Evolutionary conservation across 192 early-diverging fungal genomes (phyloP).

Genomic region (Rhizoclosmatium sp.): DNA sequence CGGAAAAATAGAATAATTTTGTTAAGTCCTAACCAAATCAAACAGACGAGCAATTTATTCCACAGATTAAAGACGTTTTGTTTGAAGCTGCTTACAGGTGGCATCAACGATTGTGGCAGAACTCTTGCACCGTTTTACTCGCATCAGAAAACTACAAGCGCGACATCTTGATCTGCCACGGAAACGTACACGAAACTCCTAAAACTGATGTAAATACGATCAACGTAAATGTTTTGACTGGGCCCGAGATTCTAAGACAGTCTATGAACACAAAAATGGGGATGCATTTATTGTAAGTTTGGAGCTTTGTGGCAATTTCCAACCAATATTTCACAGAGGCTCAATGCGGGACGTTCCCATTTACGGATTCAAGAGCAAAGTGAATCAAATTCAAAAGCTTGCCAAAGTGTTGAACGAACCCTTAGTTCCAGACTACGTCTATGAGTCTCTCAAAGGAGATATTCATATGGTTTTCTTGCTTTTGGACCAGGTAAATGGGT

Average conservation of each 20-base stretch:
- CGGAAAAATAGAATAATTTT: neutral
- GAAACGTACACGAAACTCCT: conserved; percentile 34
- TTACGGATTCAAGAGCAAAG: conserved; percentile 44
- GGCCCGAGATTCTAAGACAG: conserved; percentile 11
- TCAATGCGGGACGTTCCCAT: conserved; percentile 41
- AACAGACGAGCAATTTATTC: conserved; percentile 26
- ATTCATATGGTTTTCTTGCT: conserved; percentile 22
- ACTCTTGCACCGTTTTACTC: conserved; percentile 39
- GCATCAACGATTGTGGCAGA: conserved; percentile 47
- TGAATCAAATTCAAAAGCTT: conserved; percentile 35
- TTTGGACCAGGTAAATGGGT: conserved; percentile 21
- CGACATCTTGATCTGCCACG: conserved; percentile 26
- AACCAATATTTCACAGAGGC: neutral
- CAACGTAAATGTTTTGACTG: neutral
- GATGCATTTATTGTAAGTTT: conserved; percentile 24
- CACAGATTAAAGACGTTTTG: conserved; percentile 23
- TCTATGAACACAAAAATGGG: conserved; percentile 29
- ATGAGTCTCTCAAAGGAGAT: conserved; percentile 7
- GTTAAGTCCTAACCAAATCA: neutral
- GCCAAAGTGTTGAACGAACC: conserved; percentile 14
- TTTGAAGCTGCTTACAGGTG: conserved; percentile 46
- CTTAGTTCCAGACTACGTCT: neutral
- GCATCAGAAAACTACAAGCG: conserved; percentile 9
- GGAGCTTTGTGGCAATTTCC: neutral
- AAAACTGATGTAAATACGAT: neutral